Percentiles rank a stretch among this genome's conserved stretches.
Conservation (phyloP, 345 rosid genomes). For the Populus deltoides region DNA sequence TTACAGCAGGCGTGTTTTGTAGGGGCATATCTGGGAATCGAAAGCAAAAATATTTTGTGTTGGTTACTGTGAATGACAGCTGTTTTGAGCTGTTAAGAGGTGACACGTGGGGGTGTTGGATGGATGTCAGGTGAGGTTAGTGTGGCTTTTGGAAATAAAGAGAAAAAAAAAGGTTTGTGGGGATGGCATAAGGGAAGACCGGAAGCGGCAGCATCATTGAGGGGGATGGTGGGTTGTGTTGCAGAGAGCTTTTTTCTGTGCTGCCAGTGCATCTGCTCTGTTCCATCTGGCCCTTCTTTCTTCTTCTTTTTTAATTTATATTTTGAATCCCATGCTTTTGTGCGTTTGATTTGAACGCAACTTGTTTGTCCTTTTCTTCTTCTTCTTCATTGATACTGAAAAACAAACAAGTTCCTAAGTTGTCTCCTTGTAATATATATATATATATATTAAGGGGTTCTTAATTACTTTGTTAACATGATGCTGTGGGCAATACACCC, state of each 20-base stretch:
- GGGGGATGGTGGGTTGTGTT: neutral
- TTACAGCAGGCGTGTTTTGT: neutral
- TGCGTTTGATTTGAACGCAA: neutral
- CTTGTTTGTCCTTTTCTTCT: neutral
- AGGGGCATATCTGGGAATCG: neutral
- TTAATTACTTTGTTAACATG: too few species aligned
- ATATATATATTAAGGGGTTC: too few species aligned
- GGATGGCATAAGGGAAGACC: neutral
- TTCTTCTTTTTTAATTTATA: neutral
- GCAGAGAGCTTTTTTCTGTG: neutral
- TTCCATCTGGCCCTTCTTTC: neutral
- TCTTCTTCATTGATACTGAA: neutral
- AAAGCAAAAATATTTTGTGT: neutral
- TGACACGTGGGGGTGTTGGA: conserved; percentile 9
- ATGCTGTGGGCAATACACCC: neutral
- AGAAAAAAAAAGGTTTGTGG: neutral
- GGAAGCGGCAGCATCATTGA: neutral
- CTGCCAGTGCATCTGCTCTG: conserved; percentile 37
- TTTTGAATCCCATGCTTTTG: neutral
- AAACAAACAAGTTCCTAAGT: neutral
- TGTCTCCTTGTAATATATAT: neutral
- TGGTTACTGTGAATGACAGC: neutral
- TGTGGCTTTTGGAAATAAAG: neutral
- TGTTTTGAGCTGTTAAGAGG: neutral
- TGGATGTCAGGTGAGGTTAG: conserved; percentile 21